Percentiles rank a stretch among this genome's conserved stretches.
These are phyloP conservation scores for Cytospora mali DNA, from an alignment of 2,329 filamentous ascomycete species.

Conservation along the genomic window DNA sequence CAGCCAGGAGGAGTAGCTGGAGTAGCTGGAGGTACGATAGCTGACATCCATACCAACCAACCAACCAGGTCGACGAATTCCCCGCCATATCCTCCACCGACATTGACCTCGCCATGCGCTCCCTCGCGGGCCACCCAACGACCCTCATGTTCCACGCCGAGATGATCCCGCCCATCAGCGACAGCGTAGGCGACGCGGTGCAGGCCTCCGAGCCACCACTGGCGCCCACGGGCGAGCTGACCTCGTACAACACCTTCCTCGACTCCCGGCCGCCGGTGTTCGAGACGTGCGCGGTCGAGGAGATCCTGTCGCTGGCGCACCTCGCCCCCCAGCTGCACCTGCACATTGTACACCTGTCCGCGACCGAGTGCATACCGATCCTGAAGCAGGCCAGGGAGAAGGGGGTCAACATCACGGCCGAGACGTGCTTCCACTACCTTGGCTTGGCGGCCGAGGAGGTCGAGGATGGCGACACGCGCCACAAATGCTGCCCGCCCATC, in stretches of 20 bases:
- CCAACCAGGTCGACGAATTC: constrained; percentile 82
- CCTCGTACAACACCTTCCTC: constrained; percentile 86
- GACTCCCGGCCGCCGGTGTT: constrained; percentile 86
- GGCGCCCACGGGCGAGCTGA: constrained; percentile 70
- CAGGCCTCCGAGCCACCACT: constrained; percentile 70
- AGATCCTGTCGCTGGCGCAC: constrained; percentile 81
- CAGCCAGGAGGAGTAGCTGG: no score
- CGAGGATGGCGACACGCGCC: constrained; percentile 80
- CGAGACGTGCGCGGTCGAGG: constrained; percentile 86
- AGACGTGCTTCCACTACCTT: constrained; percentile 96
- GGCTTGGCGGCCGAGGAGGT: constrained; percentile 82
- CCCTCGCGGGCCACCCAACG: constrained; percentile 78
- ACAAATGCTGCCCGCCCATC: constrained; percentile 96
- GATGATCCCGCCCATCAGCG: constrained; percentile 87
- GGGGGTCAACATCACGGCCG: constrained; percentile 86
- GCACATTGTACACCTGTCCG: constrained; percentile 92
- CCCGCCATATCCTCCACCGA: constrained; percentile 83
- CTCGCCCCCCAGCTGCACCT: constrained; percentile 80
- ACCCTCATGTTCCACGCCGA: constrained; percentile 99
- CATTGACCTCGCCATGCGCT: constrained; percentile 77
- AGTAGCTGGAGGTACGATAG: neutral
- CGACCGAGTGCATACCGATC: constrained; percentile 83
- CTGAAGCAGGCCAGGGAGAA: constrained; percentile 70
- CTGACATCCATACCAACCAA: constrained; percentile 39
- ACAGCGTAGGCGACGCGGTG: constrained; percentile 77